Base-by-base conservation (phyloP, 495 filamentous ascomycete genomes). In the Annulohypoxylon maeteangense region DNA sequence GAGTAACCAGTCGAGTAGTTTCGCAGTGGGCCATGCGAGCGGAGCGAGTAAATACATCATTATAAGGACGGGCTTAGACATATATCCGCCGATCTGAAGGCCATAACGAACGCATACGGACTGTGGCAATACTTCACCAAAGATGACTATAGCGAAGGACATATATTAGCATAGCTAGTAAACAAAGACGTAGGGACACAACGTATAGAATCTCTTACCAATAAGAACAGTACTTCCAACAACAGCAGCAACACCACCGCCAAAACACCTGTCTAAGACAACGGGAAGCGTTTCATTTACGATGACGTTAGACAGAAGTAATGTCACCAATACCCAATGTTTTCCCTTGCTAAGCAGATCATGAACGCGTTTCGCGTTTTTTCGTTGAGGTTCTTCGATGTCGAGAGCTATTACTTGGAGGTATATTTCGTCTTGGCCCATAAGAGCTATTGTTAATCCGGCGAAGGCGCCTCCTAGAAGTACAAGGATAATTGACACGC, bases 201-300 rank as follows among this genome's bases (percentile, higher is more conserved):
- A 14, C 34, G 64, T 62, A 47, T 47, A 22, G 62, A 62, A 18
- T 11, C 14, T 18, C 85, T 48, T 89, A 97, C 93, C 93, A 81
- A 99, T 98, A 67, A 98, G 81, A 14, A 94, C 88, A 0, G 95
- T 99, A 83, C 92, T 93, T 70, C 94, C 92, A 38, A 98, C 83
- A 14, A 98, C 94, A 54, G 95, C 95, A 12, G 95, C 94, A 87
- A 95, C 95, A 56, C 95, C 95, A 62, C 95, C 96, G 42, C 95
- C 95, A 16, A 99, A 87, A 61, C 92, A 95, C 32, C 96, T 87
- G 80, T 99, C 95, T 14, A 99, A 87, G 20, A 98, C 92, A 56
- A 99, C 97, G 23, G 95, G 95, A 7, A 99, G 87, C 0, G 95
- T 95, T 81, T 98, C 95, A 80, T 99, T 99, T 55, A 97, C 97